phyloP scores from a whole-genome alignment of 2,329 filamentous ascomycete species.

The Tolypocladium paradoxum region DNA sequence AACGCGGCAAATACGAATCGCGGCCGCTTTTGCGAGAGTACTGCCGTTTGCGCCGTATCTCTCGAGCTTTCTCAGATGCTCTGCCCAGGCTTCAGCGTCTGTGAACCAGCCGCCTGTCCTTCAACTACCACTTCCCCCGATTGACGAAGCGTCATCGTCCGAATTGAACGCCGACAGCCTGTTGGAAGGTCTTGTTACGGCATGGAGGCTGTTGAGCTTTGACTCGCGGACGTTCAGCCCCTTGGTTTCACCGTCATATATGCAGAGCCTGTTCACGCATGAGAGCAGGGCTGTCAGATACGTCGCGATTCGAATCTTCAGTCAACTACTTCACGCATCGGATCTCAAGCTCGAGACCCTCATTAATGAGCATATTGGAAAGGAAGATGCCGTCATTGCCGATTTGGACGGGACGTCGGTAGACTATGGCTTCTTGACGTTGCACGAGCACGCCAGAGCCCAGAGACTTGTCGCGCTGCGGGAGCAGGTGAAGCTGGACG shows the following conservation, averaged over 20 bases:
- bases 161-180: conserved; percentile 12
- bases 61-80: conserved; percentile 55
- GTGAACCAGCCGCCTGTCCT: conserved; percentile 11
- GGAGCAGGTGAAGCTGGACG: conserved; percentile 20
- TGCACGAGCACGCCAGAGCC: conserved; percentile 46
- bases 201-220: conserved; percentile 71
- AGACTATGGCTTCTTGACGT: conserved; percentile 65
- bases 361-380: conserved; percentile 53
- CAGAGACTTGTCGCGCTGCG: conserved; percentile 32
- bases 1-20: conserved; percentile 30
- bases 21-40: conserved; percentile 68
- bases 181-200: conserved; percentile 27
- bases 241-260: conserved; percentile 52
- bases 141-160: conserved; percentile 16
- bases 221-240: conserved; percentile 58
- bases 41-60: conserved; percentile 76
- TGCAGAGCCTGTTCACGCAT: conserved; percentile 60
- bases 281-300: conserved; percentile 56
- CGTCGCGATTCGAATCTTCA: conserved; percentile 72
- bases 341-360: conserved; percentile 69
- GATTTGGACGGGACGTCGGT: conserved; percentile 65
- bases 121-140: conserved; percentile 17
- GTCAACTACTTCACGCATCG: conserved; percentile 65
- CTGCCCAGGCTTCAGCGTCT: conserved; percentile 2
- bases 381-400: conserved; percentile 49